Base-by-base conservation (phyloP, 2,329 filamentous ascomycete genomes). In the Sclerotinia nivalis region DNA sequence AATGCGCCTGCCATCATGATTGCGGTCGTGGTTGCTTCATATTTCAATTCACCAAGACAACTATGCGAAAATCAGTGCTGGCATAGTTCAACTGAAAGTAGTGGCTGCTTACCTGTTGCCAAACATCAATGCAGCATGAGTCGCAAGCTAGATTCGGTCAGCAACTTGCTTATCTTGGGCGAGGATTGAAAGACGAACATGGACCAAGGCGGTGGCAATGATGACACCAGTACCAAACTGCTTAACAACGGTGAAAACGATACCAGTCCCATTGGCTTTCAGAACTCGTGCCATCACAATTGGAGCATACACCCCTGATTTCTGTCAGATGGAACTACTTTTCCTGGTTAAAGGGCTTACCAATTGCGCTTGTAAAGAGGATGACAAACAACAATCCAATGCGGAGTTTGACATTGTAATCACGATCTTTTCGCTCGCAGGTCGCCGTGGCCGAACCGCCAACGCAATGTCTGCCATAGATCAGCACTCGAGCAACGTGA, bases 181-280 rank as follows among this genome's bases (percentile, higher is more conserved):
- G 61, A 43, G 18, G 49, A 10, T 59, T 43, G 54, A 28, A 25
- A n/a, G 22, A 80, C 84, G 76, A 77, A 89, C 86, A 75, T 91
- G 89, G 22, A 92, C 82, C 73, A 92, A 90, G 0, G 89, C 90
- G 0, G 90, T 92, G 0, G 90, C 87, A 54, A 92, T 86, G 78
- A 93, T 88, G 73, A 92, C 87, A 18, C 90, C 90, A 0, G 90
- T 92, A 4, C 90, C 90, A 73, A 92, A 92, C 74, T 91, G 91
- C 80, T 92, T 91, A 69, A 93, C 55, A 58, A 58, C 1, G 20
- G 55, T 58, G 31, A 58, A 58, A 58, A 37, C 55, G 5, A 58
- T n/a, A 15, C 20, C 31, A 58, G 55, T 58, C 5, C 55, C 31
- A n/a, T 37, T 37, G 2, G 55, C 15, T n/a, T 58, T 58, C 2